Evolutionary conservation across 2,329 filamentous ascomycete genomes (phyloP), one percentile per base, ranked within the genome.

Genomic region (Arthrobotrys pseudoclavata): DNA sequence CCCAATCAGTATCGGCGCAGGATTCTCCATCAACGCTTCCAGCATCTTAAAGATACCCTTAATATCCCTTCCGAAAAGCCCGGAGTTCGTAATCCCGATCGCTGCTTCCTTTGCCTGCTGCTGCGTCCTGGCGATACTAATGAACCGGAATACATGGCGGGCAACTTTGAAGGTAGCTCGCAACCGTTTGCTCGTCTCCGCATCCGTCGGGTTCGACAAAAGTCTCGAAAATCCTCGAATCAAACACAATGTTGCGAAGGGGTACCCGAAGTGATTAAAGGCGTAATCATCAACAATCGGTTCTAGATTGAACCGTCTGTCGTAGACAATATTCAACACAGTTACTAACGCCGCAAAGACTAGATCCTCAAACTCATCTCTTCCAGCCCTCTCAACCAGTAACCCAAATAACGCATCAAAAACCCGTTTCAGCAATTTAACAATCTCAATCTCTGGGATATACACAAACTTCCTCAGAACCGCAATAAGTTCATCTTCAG

Each of bases 391-490:
- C 81, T 97, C 94, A 31, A 96, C 92, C 29, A 98, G 86, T 29
- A 97, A 94, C 4, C 93, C 91, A 82, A 99, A 99, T 0, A 99
- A 88, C 0, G 93, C 90, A 83, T 97, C 93, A 66, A 99, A 91
- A 0, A 98, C 94, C 81, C 97, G 92, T 79, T 89, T 91, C 6
- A 98, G 86, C 48, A 98, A 88, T 85, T 98, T 99, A 79, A 99
- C 96, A 37, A 99, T 92, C 84, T 99, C 96, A 69, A 98, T 97
- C 83, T 99, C 96, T 0, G 96, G 92, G 0, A 99, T 94, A 80
- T 98, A 98, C 20, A 94, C 90, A 60, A 98, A 89, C 80, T 94
- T 91, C 82, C 92, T 91, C 48, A 99, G 85, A 0, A 97, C 86
- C 24, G 89, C 87, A 0, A 92, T 87, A 0, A 98, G 86, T 40